A percentile compares a stretch with the other conserved stretches of the same genome.
Conservation (phyloP, 768 basidiomycete species). For the Cystobasidium onofrii region DNA sequence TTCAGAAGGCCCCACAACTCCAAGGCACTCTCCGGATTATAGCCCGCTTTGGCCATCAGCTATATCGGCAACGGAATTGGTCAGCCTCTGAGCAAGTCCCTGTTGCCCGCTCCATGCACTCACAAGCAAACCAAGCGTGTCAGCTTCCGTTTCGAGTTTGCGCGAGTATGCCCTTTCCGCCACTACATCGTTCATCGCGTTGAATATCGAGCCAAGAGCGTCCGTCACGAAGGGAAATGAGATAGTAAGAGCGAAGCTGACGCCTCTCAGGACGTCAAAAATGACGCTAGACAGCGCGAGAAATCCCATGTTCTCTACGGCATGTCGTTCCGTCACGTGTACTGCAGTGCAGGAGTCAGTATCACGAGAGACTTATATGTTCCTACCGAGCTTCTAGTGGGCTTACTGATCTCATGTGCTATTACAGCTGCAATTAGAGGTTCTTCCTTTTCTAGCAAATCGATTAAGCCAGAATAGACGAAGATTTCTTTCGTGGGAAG, state of each 20-base stretch:
- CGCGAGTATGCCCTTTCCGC: conserved; percentile 48
- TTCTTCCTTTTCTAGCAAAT: conserved; percentile 48
- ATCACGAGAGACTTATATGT: neutral
- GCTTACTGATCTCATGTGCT: conserved; percentile 48
- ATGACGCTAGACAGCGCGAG: conserved; percentile 48
- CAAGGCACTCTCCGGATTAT: conserved; percentile 47
- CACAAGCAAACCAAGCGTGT: conserved; percentile 48
- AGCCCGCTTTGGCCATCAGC: conserved; percentile 51
- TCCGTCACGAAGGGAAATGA: conserved; percentile 51
- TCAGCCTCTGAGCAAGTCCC: neutral
- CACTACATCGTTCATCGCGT: conserved; percentile 47
- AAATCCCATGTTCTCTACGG: conserved; percentile 50
- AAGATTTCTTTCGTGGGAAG: conserved; percentile 48
- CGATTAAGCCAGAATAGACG: conserved; percentile 49
- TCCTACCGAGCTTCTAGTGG: conserved; percentile 21
- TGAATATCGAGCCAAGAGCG: conserved; percentile 47
- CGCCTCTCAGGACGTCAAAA: conserved; percentile 50
- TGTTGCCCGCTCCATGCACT: conserved; percentile 17
- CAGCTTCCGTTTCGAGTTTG: conserved; percentile 50
- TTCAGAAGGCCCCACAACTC: conserved; percentile 50
- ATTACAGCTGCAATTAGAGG: conserved; percentile 49
- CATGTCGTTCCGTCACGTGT: conserved; percentile 47
- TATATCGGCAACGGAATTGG: conserved; percentile 29
- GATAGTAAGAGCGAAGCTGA: conserved; percentile 47
- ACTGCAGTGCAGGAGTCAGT: neutral